Base-by-base conservation (phyloP, 2,329 filamentous ascomycete genomes). In the Fusarium algeriense region DNA sequence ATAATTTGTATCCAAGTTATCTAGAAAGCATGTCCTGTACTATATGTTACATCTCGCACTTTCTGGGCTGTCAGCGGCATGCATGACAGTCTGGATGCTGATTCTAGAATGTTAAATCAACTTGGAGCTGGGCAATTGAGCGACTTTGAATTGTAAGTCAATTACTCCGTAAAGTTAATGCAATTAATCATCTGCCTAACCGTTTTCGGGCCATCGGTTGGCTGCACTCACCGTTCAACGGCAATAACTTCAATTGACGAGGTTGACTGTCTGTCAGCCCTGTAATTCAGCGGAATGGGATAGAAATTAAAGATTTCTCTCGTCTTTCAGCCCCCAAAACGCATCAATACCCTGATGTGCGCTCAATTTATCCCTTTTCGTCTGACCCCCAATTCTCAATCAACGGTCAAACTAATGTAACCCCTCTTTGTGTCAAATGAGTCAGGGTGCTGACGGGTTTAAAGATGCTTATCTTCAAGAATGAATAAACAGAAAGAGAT, bases 191-290 rank as follows among this genome's bases (percentile, higher is more conserved):
- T 28, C n/a, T 65, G 56, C 56, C 37, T 32, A 38, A 10, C 63
- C 56, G 63, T 67, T 67, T 49, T 32, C 44, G 20, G 34, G 23
- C 28, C 38, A 56, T 40, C 41, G 48, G 55, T 28, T 67, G 54
- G 48, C 41, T 67, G 46, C 32, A 38, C 19, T 35, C 15, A 60
- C 54, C 50, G 50, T 34, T 54, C 50, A 71, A 71, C 68, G 68
- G 69, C 49, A 54, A 54, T 46, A 50, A 44, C 28, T 28, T 43
- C 35, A 41, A 28, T 28, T 20, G 28, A 26, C 41, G 45, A 49
- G n/a, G n/a, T 17, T 11, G 17, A n/a, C 23, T 26, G 34, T 26
- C 23, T 26, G 34, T 26, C 35, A 40, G 49, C 34, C 50, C 50
- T 50, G 54, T 57, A 35, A 46, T 26, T 38, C 26, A 34, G 35